Base-by-base conservation (phyloP, 2,329 filamentous ascomycete genomes). In the Fusarium armeniacum region DNA sequence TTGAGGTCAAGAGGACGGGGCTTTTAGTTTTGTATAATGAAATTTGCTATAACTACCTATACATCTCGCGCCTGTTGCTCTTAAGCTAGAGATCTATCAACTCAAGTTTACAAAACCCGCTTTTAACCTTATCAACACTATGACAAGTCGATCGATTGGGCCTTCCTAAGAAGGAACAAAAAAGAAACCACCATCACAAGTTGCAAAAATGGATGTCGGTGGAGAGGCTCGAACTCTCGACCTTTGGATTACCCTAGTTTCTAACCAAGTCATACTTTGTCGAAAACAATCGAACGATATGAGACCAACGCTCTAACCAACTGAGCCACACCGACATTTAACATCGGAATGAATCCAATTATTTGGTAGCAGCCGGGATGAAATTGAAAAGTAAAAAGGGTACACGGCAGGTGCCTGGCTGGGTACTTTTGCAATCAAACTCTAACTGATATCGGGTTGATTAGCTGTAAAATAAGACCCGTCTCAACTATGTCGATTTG, bases 221-320 rank as follows among this genome's bases (percentile, higher is more conserved):
- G 67, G 69, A 71, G 69, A 71, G 69, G 69, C 67, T 71, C 67
- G 64, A 71, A 71, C 64, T 71, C 64, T 71, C 69, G 64, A 69
- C 67, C 67, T 68, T 71, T 71, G 69, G 64, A 71, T 71, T 51
- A 59, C 69, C 60, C 64, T 68, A 67, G 61, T 54, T 52, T 70
- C 24, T 12, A 58, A 57, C 11, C 69, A 70, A 57, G 58, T 70
- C 69, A 71, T 40, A 24, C 18, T 28, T 38, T 38, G 10, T n/a
- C 36, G 36, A 20, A 40, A n/a, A n/a, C 18, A 12, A 38, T 20
- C 36, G 20, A 33, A 15, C 30, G 38, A 38, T 69, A 68, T 70
- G 69, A 71, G 67, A 71, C 69, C 69, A 71, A 71, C 69, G 67
- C 69, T 71, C 68, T 71, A 71, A 67, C 68, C 68, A 70, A 67